Conservation (phyloP, 2,329 filamentous ascomycete species). For the Ophiostoma sp. region DNA sequence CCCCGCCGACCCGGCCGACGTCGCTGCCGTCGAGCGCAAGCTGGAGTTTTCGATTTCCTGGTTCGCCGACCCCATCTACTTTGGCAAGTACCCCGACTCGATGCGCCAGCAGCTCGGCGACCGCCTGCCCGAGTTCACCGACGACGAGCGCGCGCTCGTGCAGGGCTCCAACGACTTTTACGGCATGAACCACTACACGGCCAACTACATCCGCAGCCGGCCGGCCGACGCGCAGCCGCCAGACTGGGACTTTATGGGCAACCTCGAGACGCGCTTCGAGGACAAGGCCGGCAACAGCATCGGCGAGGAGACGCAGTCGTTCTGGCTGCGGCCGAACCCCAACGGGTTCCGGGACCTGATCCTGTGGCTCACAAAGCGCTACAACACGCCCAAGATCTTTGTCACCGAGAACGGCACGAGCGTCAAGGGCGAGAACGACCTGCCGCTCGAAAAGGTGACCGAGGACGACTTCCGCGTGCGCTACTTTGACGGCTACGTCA, state of each 20-base stretch:
- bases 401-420: slow-evolving; percentile 87
- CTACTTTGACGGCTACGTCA: slow-evolving; percentile 74
- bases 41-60: slow-evolving; percentile 82
- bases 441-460: slow-evolving; percentile 63
- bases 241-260: slow-evolving; percentile 64
- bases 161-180: slow-evolving; percentile 89
- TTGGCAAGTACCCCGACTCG: slow-evolving; percentile 74
- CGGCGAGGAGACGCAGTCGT: slow-evolving; percentile 74
- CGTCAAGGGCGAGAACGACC: slow-evolving; percentile 74
- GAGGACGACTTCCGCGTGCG: slow-evolving; percentile 75
- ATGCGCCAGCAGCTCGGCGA: slow-evolving; percentile 77
- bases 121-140: slow-evolving; percentile 67
- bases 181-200: slow-evolving; percentile 91
- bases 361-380: slow-evolving; percentile 71
- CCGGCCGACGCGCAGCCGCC: slow-evolving; percentile 54
- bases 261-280: slow-evolving; percentile 65
- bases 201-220: slow-evolving; percentile 76
- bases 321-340: slow-evolving; percentile 73
- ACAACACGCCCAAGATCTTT: slow-evolving; percentile 71
- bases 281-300: slow-evolving; percentile 69
- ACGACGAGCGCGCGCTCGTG: slow-evolving; percentile 67
- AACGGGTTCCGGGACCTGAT: slow-evolving; percentile 72
- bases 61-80: slow-evolving; percentile 85
- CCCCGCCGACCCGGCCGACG: slow-evolving; percentile 64
- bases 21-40: slow-evolving; percentile 72